These are phyloP conservation scores for Fusarium dlaminii DNA, from an alignment of 2,329 filamentous ascomycete species.

Conservation along the genomic window DNA sequence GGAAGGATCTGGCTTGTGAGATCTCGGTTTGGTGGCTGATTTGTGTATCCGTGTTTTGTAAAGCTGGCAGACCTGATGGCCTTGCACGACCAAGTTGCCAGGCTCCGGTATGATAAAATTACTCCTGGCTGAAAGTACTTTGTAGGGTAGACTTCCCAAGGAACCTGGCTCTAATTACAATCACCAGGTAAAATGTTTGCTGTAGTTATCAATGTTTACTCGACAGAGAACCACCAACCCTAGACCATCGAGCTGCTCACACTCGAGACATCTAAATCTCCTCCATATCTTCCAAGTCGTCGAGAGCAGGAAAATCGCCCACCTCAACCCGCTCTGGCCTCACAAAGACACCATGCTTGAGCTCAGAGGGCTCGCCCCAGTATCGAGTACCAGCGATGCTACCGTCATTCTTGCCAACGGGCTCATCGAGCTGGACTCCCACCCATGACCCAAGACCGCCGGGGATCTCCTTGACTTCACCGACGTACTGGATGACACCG, in stretches of 20 bases:
- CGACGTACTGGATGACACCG: slow-evolving; percentile 77
- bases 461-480: slow-evolving; percentile 78
- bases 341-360: slow-evolving; percentile 82
- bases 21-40: neutral
- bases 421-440: slow-evolving; percentile 79
- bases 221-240: neutral
- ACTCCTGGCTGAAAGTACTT: neutral
- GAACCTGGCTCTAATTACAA: neutral
- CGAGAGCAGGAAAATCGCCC: slow-evolving; percentile 75
- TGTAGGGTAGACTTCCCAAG: too few relatives aligned
- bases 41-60: neutral
- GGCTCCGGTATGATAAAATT: neutral
- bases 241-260: neutral
- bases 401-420: slow-evolving; percentile 85
- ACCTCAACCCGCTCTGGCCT: slow-evolving; percentile 80
- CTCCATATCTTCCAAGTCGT: slow-evolving; percentile 82
- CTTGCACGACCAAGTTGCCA: neutral
- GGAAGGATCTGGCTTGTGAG: neutral
- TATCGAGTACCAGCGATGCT: slow-evolving; percentile 74
- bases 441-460: slow-evolving; percentile 74
- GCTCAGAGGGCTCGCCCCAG: slow-evolving; percentile 70
- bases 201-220: neutral
- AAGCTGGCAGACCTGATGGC: neutral
- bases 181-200: neutral
- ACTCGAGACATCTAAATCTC: slow-evolving; percentile 62